phyloP scores from a whole-genome alignment of 1,139 yeast genomes.

The Entelexis paramagnoliae region DNA sequence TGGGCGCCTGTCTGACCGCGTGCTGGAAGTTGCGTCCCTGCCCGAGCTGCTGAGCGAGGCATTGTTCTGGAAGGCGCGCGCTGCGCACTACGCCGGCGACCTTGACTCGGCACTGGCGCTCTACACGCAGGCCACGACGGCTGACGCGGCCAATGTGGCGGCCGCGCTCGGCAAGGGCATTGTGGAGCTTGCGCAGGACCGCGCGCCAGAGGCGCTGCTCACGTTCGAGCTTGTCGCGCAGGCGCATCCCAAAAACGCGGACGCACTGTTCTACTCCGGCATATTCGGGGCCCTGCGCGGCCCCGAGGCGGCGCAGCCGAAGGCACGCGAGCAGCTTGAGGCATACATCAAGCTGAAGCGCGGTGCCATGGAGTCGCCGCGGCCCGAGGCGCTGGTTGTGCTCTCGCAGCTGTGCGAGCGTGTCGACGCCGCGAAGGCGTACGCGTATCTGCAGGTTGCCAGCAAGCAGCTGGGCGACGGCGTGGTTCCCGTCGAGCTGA shows the following conservation, averaged over 20 bases:
- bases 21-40: conserved; percentile 36
- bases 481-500: conserved; percentile 44
- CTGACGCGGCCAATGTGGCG: conserved; percentile 36
- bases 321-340: conserved; percentile 57
- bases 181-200: conserved; percentile 62
- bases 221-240: conserved; percentile 70
- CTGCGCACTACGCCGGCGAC: conserved; percentile 50
- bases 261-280: conserved; percentile 68
- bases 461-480: conserved; percentile 51
- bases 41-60: conserved; percentile 58
- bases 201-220: conserved; percentile 70
- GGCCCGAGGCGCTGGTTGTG: conserved; percentile 56
- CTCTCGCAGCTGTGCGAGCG: conserved; percentile 61
- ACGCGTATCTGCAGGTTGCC: conserved; percentile 47
- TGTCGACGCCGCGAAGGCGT: conserved; percentile 25
- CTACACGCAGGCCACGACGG: conserved; percentile 41
- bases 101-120: conserved; percentile 57
- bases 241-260: conserved; percentile 58
- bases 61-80: conserved; percentile 77
- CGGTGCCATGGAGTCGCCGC: conserved; percentile 52
- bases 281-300: conserved; percentile 35
- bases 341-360: conserved; percentile 55
- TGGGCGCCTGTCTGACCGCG: conserved; percentile 45
- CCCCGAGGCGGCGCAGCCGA: conserved; percentile 21
- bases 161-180: conserved; percentile 82